phyloP scores from a whole-genome alignment of 164 flowering plant species.

The Umbellularia californica region DNA sequence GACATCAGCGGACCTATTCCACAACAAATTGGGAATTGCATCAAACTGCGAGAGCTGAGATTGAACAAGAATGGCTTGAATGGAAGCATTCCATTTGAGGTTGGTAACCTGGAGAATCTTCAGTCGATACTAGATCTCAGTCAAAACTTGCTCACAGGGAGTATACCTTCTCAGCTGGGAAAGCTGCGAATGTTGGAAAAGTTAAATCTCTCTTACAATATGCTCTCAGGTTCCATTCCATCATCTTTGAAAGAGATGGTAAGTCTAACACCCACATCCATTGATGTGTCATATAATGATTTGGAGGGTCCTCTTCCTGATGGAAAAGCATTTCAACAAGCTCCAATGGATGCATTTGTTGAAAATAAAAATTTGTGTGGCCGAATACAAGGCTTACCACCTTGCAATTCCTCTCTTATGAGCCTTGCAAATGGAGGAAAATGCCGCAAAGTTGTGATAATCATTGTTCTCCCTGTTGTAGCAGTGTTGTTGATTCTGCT shows the following conservation, averaged over 20 bases:
- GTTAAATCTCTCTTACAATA: constrained; percentile 3
- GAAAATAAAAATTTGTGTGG: not conserved
- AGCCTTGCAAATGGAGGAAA: not conserved
- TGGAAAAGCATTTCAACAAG: not conserved
- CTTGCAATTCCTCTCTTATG: not conserved
- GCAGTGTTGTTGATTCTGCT: not conserved
- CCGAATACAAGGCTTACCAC: not conserved
- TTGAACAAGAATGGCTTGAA: not conserved
- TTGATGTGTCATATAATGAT: constrained; percentile 1
- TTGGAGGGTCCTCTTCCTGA: not conserved
- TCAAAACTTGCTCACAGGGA: constrained; percentile 1
- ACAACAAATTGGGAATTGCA: not conserved
- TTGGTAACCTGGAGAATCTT: not conserved
- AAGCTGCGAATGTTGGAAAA: not conserved
- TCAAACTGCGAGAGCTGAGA: constrained; percentile 5
- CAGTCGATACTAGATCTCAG: not conserved
- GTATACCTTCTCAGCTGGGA: not conserved
- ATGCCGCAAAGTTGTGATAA: not conserved
- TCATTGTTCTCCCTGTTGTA: not conserved
- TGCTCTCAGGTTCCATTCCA: constrained; percentile 4
- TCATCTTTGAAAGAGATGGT: constrained; percentile 8
- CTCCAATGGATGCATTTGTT: not conserved
- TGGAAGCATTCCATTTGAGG: constrained; percentile 2
- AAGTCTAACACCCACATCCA: not conserved
- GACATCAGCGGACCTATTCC: not conserved